Percentiles rank a stretch among this genome's conserved stretches.
phyloP scores from a whole-genome alignment of 1,284 basidiomycete species.

The Malassezia caprae region DNA sequence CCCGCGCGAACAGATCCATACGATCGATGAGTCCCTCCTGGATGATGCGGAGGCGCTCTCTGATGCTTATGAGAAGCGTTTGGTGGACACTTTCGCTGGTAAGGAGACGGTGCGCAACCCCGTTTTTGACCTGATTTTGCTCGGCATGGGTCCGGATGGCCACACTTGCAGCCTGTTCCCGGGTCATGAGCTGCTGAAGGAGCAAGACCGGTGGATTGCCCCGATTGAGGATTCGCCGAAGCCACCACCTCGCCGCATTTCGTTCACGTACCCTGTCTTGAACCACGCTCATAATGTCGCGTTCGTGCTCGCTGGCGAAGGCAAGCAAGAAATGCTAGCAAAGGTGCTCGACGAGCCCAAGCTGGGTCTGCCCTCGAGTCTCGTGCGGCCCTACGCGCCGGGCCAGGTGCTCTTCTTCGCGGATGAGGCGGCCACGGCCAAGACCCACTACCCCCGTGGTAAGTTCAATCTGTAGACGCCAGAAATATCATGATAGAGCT shows the following conservation, averaged over 20 bases:
- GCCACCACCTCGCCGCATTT: slow-evolving; percentile 74
- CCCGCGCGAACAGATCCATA: slow-evolving; percentile 62
- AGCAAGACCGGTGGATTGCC: slow-evolving; percentile 86
- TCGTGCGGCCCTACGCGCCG: slow-evolving; percentile 67
- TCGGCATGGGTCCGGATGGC: slow-evolving; percentile 58
- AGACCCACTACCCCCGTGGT: slow-evolving; percentile 23
- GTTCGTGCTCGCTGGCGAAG: slow-evolving; percentile 75
- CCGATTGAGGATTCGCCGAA: slow-evolving; percentile 87
- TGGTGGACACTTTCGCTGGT: slow-evolving; percentile 66
- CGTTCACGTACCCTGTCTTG: slow-evolving; percentile 47
- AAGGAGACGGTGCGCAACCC: slow-evolving; percentile 46
- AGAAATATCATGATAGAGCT: slow-evolving; percentile 4
- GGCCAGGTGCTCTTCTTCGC: slow-evolving; percentile 53
- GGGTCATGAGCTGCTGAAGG: slow-evolving; percentile 69
- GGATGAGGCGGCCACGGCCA: slow-evolving; percentile 34
- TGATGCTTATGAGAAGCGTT: slow-evolving; percentile 83
- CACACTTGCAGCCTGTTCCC: slow-evolving; percentile 96
- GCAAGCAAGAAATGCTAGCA: slow-evolving; percentile 69
- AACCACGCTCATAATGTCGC: slow-evolving; percentile 62
- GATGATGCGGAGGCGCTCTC: slow-evolving; percentile 66
- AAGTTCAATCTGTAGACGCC: slow-evolving; percentile 5
- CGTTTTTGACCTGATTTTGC: slow-evolving; percentile 47
- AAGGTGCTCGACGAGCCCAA: slow-evolving; percentile 72
- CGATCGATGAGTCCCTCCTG: slow-evolving; percentile 64
- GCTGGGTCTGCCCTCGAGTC: slow-evolving; percentile 67